Evolutionary conservation across 2,329 filamentous ascomycete genomes (phyloP), one percentile per base, ranked within the genome.

Genomic region (Aspergillus sp.): DNA sequence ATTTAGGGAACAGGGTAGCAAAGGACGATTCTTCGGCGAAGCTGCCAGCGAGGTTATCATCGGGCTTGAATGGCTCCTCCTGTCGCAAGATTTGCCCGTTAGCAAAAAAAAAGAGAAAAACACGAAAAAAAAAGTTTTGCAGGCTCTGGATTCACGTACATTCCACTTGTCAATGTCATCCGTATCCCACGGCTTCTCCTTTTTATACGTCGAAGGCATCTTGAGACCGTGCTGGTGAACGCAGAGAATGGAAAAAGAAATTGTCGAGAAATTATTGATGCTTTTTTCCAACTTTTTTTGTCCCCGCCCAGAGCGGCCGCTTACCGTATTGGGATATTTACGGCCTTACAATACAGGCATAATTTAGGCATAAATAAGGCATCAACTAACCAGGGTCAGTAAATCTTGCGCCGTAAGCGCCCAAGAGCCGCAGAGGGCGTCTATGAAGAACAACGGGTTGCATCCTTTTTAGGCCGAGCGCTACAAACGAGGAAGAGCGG

Each of bases 131-230:
- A 27, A 12, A 4, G 1, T 19, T 2, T 8, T 39, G 12, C 19
- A 19, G 2, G 19, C 19, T 19, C 19, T 19, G 19, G 1, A 19
- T 26, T 39, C 27, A n/a, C 36, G 49, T 42, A 83, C 82, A 76
- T 89, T 91, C 89, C 89, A 97, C 68, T 96, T 94, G 72, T 97
- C 91, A 54, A 97, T 88, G 62, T 96, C 93, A 52, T 94, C 90
- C 47, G 90, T 94, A 62, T 96, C 90, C 90, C 90, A 94, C 46
- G 88, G 86, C 69, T 95, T 95, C 3, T 94, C 88, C 57, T 80
- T 85, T 52, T 95, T 86, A 71, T 95, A 82, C 55, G 85, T 94
- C 29, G 88, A 93, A 52, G 89, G 88, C 89, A 95, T 89, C 42
- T 59, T 72, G 61, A 46, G 41, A 41, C 44, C 49, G 51, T 49